A percentile compares a stretch with the other conserved stretches of the same genome.
Conservation (phyloP, 768 basidiomycete species). For the Candolleomyces aberdarensis region DNA sequence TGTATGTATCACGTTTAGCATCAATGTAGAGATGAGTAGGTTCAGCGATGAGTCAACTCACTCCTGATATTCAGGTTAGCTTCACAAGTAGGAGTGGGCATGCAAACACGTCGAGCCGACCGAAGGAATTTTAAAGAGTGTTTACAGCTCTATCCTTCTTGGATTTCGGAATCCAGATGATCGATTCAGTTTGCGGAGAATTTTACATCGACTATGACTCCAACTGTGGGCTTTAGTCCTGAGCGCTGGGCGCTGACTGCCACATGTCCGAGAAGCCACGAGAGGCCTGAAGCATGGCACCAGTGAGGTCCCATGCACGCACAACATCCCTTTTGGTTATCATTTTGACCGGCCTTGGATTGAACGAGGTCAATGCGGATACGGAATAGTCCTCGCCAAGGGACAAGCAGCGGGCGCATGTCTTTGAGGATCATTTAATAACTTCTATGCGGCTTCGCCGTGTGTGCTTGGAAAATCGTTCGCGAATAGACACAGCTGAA, state of each 20-base stretch:
- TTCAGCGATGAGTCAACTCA: conserved; percentile 17
- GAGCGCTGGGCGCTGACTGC: conserved; percentile 40
- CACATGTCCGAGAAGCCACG: conserved; percentile 54
- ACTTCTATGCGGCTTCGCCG: conserved; percentile 32
- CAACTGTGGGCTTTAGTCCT: conserved; percentile 42
- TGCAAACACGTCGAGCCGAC: conserved; percentile 51
- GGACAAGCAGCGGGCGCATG: conserved; percentile 70
- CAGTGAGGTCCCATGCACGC: conserved; percentile 64
- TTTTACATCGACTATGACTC: conserved; percentile 59
- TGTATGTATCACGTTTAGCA: conserved; percentile 13
- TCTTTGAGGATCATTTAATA: conserved; percentile 90
- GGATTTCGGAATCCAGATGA: conserved; percentile 72
- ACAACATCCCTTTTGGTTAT: conserved; percentile 66
- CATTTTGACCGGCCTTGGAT: conserved; percentile 50
- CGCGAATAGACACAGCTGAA: conserved; percentile 46
- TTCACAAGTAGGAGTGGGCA: conserved; percentile 42
- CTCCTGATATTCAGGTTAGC: conserved; percentile 37
- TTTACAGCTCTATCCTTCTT: conserved; percentile 57
- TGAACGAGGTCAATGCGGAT: conserved; percentile 50
- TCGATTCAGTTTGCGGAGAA: conserved; percentile 2
- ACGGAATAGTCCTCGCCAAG: conserved; percentile 49
- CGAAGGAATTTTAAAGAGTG: conserved; percentile 52
- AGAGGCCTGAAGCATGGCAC: conserved; percentile 51
- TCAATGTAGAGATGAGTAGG: not conserved
- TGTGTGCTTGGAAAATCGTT: conserved; percentile 20